Conservation (phyloP, 768 basidiomycete genomes). For the Hypsizygus marmoreus region DNA sequence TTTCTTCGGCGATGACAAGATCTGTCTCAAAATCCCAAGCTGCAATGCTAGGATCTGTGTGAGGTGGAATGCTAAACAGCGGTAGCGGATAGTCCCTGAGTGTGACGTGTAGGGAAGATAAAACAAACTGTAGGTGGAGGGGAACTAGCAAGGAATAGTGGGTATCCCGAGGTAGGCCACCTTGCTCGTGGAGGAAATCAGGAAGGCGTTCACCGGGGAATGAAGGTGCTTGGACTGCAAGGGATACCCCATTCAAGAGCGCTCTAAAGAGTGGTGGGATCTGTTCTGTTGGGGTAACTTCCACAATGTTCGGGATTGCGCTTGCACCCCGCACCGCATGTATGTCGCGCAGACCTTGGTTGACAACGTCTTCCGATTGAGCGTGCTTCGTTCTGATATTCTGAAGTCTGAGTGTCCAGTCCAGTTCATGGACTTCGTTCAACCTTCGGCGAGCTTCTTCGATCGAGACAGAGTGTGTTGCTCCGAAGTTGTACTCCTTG, state of each 20-base stretch:
- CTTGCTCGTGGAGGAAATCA: slow-evolving; percentile 67
- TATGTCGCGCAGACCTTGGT: slow-evolving; percentile 46
- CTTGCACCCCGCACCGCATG: slow-evolving; percentile 25
- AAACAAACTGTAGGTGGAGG: slow-evolving; percentile 70
- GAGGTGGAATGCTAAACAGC: slow-evolving; percentile 69
- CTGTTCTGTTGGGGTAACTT: slow-evolving; percentile 31
- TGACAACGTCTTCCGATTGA: slow-evolving; percentile 48
- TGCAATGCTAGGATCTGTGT: slow-evolving; percentile 35
- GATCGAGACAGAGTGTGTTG: slow-evolving; percentile 66
- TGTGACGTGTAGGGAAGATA: slow-evolving; percentile 59
- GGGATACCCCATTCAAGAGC: slow-evolving; percentile 55
- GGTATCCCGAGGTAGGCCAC: slow-evolving; percentile 71
- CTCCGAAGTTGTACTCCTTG: slow-evolving; percentile 62
- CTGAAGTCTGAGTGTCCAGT: slow-evolving; percentile 67
- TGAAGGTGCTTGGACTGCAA: slow-evolving; percentile 60
- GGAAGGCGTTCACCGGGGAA: slow-evolving; percentile 57
- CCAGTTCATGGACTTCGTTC: slow-evolving; percentile 65
- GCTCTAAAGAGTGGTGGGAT: slow-evolving; percentile 73
- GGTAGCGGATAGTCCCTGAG: slow-evolving; percentile 91
- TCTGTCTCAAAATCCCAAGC: slow-evolving; percentile 73
- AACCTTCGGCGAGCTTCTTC: slow-evolving; percentile 73
- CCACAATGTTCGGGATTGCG: slow-evolving; percentile 46
- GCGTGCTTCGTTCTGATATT: slow-evolving; percentile 48
- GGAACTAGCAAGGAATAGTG: slow-evolving; percentile 82
- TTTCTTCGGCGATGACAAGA: slow-evolving; percentile 86